Evolutionary conservation across 2,329 filamentous ascomycete genomes (phyloP), one percentile per base, ranked within the genome.

Genomic region (Hortaea werneckii): DNA sequence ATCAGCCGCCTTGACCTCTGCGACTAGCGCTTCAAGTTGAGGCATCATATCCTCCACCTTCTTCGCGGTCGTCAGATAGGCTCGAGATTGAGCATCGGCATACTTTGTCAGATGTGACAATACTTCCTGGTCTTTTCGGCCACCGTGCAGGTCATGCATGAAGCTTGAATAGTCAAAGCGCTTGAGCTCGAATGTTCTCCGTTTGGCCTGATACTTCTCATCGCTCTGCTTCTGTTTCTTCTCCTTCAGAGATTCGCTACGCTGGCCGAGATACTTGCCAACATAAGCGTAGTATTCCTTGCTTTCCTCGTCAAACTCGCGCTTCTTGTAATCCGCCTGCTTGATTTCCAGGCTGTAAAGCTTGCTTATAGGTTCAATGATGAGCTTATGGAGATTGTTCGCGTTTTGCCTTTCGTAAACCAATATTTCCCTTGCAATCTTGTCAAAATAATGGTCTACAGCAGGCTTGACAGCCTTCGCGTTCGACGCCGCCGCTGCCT

Each of bases 161-260:
- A 96, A 98, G 10, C 87, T 95, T 3, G 90, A 96, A 65, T 98
- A 98, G 66, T 98, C 94, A 59, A 98, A 98, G 7, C 94, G 83
- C 70, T 94, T 95, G 47, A 98, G 76, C 70, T 98, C 92, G 59
- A 98, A 98, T 56, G 88, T 95, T 39, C 87, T 82, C 54, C 89
- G 80, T 70, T 96, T 96, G 40, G 77, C 81, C 64, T 96, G 90
- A 62, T 96, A 98, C 62, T 98, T 98, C 29, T 86, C 85, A 65
- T 98, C 92, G 57, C 88, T 95, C 58, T 95, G 88, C 37, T 79
- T 85, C 51, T 92, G 81, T 68, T 96, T 96, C 76, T 98, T 98
- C 64, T 94, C 86, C 68, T 96, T 98, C 58, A 95, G 74, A 6
- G 90, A 94, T 66, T 98, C 92, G 62, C 94, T 88, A 38, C 90